Percentiles rank a stretch among this genome's conserved stretches.
Conservation (phyloP, 2,329 filamentous ascomycete species). For the Colletotrichum eremochloae region DNA sequence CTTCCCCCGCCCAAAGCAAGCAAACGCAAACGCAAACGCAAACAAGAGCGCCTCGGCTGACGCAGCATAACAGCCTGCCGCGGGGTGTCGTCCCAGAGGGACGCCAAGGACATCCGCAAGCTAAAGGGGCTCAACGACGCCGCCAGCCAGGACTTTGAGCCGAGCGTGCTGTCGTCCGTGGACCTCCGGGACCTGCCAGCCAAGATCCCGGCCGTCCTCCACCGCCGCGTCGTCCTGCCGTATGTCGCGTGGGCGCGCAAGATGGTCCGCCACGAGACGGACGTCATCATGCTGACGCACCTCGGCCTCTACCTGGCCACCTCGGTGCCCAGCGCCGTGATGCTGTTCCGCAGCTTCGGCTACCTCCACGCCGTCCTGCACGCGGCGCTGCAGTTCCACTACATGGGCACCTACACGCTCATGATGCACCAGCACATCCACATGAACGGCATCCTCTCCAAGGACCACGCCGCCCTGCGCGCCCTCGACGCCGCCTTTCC, state of each 20-base stretch:
- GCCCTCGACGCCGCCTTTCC: constrained; percentile 76
- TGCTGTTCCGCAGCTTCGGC: constrained; percentile 75
- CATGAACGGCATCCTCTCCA: constrained; percentile 75
- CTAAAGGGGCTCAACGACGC: constrained; percentile 60
- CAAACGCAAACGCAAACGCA: not conserved
- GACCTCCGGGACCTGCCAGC: constrained; percentile 54
- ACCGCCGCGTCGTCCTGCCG: constrained; percentile 55
- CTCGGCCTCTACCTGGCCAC: constrained; percentile 79
- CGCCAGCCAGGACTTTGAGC: constrained; percentile 57
- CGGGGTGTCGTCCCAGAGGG: constrained; percentile 15
- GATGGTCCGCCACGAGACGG: constrained; percentile 75
- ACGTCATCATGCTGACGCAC: constrained; percentile 84
- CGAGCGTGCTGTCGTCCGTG: constrained; percentile 58
- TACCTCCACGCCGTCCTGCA: constrained; percentile 78
- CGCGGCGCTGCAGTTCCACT: constrained; percentile 74
- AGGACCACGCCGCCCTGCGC: constrained; percentile 55
- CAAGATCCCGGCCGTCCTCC: constrained; percentile 48
- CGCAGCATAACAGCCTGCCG: constrained; percentile 4
- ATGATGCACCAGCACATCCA: constrained; percentile 91
- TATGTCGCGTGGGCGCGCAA: constrained; percentile 69
- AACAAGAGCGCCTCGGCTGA: not conserved
- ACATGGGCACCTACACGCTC: constrained; percentile 80
- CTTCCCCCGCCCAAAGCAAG: not conserved
- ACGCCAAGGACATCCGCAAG: constrained; percentile 46
- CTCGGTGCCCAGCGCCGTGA: constrained; percentile 76